Percentiles rank a stretch among this genome's conserved stretches.
phyloP scores from a whole-genome alignment of 2,329 filamentous ascomycete genomes.

The Alternaria rosae region DNA sequence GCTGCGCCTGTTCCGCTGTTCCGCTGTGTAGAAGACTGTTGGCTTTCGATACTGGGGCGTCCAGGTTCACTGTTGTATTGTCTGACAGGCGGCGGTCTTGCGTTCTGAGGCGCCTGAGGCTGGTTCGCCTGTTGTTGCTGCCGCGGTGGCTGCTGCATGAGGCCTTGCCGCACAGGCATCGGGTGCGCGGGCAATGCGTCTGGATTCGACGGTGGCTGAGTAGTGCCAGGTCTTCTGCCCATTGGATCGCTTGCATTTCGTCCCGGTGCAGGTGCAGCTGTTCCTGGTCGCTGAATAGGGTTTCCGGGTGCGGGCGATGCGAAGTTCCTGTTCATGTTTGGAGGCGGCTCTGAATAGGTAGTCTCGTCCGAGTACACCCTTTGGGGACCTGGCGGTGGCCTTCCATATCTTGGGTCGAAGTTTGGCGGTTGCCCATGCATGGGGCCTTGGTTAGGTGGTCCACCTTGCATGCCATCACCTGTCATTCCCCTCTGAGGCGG shows the following conservation, averaged over 20 bases:
- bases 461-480: slow-evolving; percentile 18
- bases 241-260: slow-evolving; percentile 39
- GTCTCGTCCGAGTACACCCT: slow-evolving; percentile 46
- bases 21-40: slow-evolving; percentile 26
- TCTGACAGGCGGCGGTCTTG: slow-evolving; percentile 61
- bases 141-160: slow-evolving; percentile 47
- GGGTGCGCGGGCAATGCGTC: slow-evolving; percentile 65
- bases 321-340: slow-evolving; percentile 40
- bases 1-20: slow-evolving; percentile 34
- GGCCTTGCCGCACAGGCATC: slow-evolving; percentile 61
- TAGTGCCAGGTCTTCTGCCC: slow-evolving; percentile 50
- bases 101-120: slow-evolving; percentile 35
- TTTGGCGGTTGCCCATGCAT: slow-evolving; percentile 27
- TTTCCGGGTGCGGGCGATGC: slow-evolving; percentile 35
- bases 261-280: slow-evolving; percentile 39
- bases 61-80: slow-evolving; percentile 58
- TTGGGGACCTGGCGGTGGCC: slow-evolving; percentile 40
- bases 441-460: slow-evolving; percentile 26
- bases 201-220: slow-evolving; percentile 54
- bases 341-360: slow-evolving; percentile 47
- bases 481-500: slow-evolving; percentile 34
- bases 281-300: slow-evolving; percentile 40
- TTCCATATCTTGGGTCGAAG: slow-evolving; percentile 40
- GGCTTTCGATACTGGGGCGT: slow-evolving; percentile 43
- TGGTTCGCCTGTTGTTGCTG: slow-evolving; percentile 23